A percentile compares a stretch with the other conserved stretches of the same genome.
Conservation (phyloP, 139 green algal genomes). For the Auxenochlorella pyrenoidosa region DNA sequence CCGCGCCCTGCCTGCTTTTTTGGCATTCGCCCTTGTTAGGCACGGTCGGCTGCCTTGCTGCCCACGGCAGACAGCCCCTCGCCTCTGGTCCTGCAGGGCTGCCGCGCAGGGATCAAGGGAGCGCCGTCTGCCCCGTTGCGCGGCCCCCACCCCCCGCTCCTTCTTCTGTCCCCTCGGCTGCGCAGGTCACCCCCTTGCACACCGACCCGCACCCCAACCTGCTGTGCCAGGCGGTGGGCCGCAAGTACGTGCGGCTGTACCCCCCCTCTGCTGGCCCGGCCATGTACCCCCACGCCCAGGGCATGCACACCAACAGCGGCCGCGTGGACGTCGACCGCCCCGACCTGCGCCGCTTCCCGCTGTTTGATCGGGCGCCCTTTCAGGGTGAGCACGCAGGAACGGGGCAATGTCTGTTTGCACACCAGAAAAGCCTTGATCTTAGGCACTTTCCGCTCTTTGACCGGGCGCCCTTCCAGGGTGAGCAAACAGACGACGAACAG, state of each 20-base stretch:
- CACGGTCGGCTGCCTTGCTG: too few relatives aligned
- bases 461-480: slow-evolving; percentile 36
- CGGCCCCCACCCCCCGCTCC: too few relatives aligned
- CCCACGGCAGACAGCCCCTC: too few relatives aligned
- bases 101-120: too few relatives aligned
- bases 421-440: too few relatives aligned
- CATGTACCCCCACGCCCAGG: slow-evolving; percentile 66
- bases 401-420: too few relatives aligned
- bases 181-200: slow-evolving; percentile 87
- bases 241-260: slow-evolving; percentile 96
- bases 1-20: not conserved
- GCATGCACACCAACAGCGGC: slow-evolving; percentile 58
- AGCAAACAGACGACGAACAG: not conserved
- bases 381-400: not conserved
- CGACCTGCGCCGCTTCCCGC: slow-evolving; percentile 51
- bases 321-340: slow-evolving; percentile 67
- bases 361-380: slow-evolving; percentile 48
- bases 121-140: too few relatives aligned
- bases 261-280: slow-evolving; percentile 41
- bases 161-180: too few relatives aligned
- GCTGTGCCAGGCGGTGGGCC: slow-evolving; percentile 88
- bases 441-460: slow-evolving; percentile 66
- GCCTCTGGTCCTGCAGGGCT: too few relatives aligned
- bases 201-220: slow-evolving; percentile 93
- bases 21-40: too few relatives aligned